These are phyloP conservation scores for Phytophthora sp. DNA, from an alignment of 352 stramenopile genomes.

Conservation along the genomic window DNA sequence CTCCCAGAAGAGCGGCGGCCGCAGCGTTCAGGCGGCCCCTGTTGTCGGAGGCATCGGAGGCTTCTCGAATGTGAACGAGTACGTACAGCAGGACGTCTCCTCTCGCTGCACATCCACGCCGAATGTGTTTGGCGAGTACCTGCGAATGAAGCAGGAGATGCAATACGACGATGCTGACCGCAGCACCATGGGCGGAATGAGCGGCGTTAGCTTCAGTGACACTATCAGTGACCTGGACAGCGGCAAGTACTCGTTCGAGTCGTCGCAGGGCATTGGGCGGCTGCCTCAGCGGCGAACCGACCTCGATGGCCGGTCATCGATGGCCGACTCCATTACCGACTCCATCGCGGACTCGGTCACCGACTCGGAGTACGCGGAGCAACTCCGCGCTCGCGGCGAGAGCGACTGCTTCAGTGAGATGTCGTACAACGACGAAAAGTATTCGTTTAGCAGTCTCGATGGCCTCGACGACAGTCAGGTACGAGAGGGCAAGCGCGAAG, in stretches of 20 bases:
- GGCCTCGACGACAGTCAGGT: conserved; percentile 44
- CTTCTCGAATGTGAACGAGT: conserved; percentile 58
- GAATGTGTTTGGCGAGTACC: conserved; percentile 77
- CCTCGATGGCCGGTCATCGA: conserved; percentile 36
- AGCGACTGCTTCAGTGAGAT: conserved; percentile 82
- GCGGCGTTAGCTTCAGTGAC: conserved; percentile 50
- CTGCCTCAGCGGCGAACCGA: conserved; percentile 18
- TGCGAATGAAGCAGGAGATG: conserved; percentile 84
- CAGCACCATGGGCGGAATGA: conserved; percentile 32
- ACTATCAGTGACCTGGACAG: conserved; percentile 66
- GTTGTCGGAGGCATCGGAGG: conserved; percentile 37
- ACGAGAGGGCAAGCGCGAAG: conserved; percentile 53
- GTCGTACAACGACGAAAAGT: conserved; percentile 87
- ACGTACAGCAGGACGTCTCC: conserved; percentile 57
- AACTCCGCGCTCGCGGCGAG: conserved; percentile 51
- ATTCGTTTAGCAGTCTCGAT: conserved; percentile 66
- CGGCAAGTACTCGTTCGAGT: conserved; percentile 66
- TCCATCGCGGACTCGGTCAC: conserved; percentile 68
- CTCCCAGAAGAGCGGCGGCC: conserved; percentile 36
- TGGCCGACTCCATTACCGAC: conserved; percentile 58
- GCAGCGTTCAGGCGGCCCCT: conserved; percentile 2
- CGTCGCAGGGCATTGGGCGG: conserved; percentile 38
- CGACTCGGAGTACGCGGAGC: conserved; percentile 72
- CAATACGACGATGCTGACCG: conserved; percentile 54
- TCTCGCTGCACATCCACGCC: conserved; percentile 54